These are phyloP conservation scores for Skeletonema menzelii DNA, from an alignment of 108 stramenopile genomes.

Conservation along the genomic window DNA sequence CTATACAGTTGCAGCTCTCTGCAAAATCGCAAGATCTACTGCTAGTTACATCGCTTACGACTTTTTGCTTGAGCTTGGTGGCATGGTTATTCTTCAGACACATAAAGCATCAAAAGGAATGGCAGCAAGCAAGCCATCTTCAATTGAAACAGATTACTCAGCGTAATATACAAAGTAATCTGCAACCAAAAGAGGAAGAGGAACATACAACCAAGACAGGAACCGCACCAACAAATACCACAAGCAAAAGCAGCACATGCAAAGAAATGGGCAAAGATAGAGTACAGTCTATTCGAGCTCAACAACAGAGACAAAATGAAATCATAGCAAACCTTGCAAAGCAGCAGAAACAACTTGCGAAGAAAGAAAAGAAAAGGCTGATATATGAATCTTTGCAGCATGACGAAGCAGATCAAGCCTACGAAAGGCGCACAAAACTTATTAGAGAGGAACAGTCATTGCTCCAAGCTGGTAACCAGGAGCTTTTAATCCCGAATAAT, in stretches of 20 bases:
- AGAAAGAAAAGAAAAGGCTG: slow-evolving; percentile 7
- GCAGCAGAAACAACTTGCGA: slow-evolving; percentile 5
- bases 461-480: neutral
- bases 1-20: too few relatives aligned
- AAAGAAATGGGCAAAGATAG: neutral
- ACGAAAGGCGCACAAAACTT: slow-evolving; percentile 8
- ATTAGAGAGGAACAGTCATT: slow-evolving; percentile 14
- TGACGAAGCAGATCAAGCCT: slow-evolving; percentile 23
- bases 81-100: neutral
- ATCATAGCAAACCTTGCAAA: slow-evolving; percentile 1
- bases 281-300: slow-evolving; percentile 5
- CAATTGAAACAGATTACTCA: slow-evolving; percentile 5
- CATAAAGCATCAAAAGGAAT: slow-evolving; percentile 9
- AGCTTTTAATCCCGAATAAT: slow-evolving; percentile 11
- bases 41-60: neutral
- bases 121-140: slow-evolving; percentile 8
- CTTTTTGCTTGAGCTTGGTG: neutral
- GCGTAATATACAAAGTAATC: neutral
- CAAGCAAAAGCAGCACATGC: neutral
- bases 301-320: slow-evolving; percentile 21
- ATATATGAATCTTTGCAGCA: slow-evolving; percentile 13
- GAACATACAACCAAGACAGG: neutral
- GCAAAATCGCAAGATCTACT: neutral
- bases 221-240: neutral
- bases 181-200: neutral